Conservation (phyloP, 2,329 filamentous ascomycete species). For the Mycosphaerella sp. region DNA sequence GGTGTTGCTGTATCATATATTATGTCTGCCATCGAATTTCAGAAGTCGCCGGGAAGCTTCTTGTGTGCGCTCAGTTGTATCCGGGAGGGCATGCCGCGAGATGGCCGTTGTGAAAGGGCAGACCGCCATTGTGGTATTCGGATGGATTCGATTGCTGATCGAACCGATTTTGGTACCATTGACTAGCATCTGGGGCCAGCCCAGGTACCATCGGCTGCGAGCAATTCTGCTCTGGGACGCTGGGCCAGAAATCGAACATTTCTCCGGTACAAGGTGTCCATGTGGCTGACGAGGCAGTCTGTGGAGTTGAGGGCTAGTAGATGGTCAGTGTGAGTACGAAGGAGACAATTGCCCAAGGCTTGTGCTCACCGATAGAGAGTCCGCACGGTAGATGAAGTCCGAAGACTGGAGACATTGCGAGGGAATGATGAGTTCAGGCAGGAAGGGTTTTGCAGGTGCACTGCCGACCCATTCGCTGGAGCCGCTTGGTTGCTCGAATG, state of each 20-base stretch:
- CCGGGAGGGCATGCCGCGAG: slow-evolving; percentile 5
- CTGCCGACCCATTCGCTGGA: slow-evolving; percentile 3
- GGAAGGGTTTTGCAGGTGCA: slow-evolving; percentile 2
- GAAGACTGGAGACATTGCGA: slow-evolving; percentile 4
- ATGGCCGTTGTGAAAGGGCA: not conserved
- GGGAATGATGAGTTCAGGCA: slow-evolving; percentile 2
- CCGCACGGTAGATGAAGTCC: slow-evolving; percentile 1
- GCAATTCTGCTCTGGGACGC: slow-evolving; percentile 1
- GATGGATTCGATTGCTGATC: not conserved
- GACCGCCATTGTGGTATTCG: not conserved
- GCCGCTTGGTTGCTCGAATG: slow-evolving; percentile 5
- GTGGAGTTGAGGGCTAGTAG: not conserved
- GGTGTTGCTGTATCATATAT: not conserved
- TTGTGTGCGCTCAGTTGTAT: not conserved
- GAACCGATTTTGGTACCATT: slow-evolving; percentile 3
- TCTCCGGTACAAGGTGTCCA: slow-evolving; percentile 3
- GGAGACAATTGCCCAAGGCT: no score
- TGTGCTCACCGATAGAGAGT: slow-evolving; percentile 5
- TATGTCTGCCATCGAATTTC: not conserved
- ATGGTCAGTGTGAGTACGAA: not conserved
- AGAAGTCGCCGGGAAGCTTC: not conserved
- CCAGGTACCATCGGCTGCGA: slow-evolving; percentile 1
- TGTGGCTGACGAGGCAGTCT: slow-evolving; percentile 4
- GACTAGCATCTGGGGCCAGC: slow-evolving; percentile 2
- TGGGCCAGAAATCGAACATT: slow-evolving; percentile 1